A percentile compares a stretch with the other conserved stretches of the same genome.
Evolutionary conservation across 2,329 filamentous ascomycete species (phyloP).

Genomic region (Colletotrichum musicola): DNA sequence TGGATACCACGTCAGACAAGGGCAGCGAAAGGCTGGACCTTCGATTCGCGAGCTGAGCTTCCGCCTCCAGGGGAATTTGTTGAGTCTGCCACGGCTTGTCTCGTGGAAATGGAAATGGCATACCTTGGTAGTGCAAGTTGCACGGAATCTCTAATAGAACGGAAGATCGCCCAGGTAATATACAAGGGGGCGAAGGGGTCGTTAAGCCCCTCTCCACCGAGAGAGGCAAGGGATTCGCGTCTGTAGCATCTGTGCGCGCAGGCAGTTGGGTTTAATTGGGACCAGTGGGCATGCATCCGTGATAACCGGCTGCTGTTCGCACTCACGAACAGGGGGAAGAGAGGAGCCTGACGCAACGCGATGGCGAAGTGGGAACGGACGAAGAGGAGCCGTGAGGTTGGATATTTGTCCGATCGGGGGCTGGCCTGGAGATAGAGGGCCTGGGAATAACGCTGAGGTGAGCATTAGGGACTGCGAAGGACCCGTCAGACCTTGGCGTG

Average conservation of each 20-base stretch:
- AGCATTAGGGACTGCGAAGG: background rate
- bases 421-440: background rate
- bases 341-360: conserved; percentile 18
- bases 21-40: conserved; percentile 41
- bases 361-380: conserved; percentile 23
- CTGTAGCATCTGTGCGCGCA: conserved; percentile 7
- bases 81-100: background rate
- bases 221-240: background rate
- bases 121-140: background rate
- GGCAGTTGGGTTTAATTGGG: conserved; percentile 24
- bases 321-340: conserved; percentile 2
- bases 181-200: conserved; percentile 1
- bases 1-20: conserved; percentile 37
- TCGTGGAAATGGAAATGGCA: conserved; percentile 16
- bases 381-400: background rate
- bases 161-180: background rate
- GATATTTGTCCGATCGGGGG: conserved; percentile 22
- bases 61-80: conserved; percentile 9
- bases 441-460: conserved; percentile 6
- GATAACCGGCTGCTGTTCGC: conserved; percentile 13
- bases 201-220: background rate
- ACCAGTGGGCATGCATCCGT: conserved; percentile 18
- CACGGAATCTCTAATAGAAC: background rate
- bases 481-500: conserved; percentile 12
- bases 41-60: conserved; percentile 40